Conservation (phyloP, 306 rosid species). For the Abrus pulchellus region DNA sequence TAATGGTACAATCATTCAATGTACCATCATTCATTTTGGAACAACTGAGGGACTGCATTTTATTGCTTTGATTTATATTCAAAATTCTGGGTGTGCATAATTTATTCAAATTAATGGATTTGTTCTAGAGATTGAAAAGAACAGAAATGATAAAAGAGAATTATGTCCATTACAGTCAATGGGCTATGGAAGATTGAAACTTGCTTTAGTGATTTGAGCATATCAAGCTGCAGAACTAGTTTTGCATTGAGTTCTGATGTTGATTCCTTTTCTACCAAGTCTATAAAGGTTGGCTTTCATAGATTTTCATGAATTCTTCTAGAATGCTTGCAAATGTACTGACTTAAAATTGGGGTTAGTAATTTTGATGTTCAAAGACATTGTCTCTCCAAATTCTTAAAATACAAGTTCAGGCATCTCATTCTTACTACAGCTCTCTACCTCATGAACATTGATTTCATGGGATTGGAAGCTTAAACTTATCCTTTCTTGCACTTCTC, state of each 20-base stretch:
- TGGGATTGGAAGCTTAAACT: conserved; percentile 1
- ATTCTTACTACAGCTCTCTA: conserved; percentile 14
- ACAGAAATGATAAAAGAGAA: conserved; percentile 90
- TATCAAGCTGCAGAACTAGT: conserved; percentile 83
- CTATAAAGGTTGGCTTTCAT: conserved; percentile 73
- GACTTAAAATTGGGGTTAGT: conserved; percentile 72
- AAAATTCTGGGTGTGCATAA: conserved; percentile 4
- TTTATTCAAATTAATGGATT: conserved; percentile 21
- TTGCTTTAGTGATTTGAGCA: conserved; percentile 78
- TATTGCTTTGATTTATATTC: neutral
- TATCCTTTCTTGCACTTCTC: neutral
- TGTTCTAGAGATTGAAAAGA: conserved; percentile 81
- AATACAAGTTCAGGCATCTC: conserved; percentile 87
- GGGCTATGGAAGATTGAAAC: conserved; percentile 92
- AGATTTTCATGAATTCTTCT: conserved; percentile 35
- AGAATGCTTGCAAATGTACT: conserved; percentile 31
- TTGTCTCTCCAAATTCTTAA: conserved; percentile 89
- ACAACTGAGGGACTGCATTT: neutral
- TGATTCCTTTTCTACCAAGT: conserved; percentile 79
- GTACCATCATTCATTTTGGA: neutral
- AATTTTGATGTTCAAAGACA: conserved; percentile 96
- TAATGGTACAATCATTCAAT: conserved; percentile 8
- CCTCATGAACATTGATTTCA: conserved; percentile 1
- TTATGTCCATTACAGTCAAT: conserved; percentile 76
- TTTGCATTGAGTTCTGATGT: conserved; percentile 73